Conservation (phyloP, 768 basidiomycete genomes). For the Lactarius evosmus region DNA sequence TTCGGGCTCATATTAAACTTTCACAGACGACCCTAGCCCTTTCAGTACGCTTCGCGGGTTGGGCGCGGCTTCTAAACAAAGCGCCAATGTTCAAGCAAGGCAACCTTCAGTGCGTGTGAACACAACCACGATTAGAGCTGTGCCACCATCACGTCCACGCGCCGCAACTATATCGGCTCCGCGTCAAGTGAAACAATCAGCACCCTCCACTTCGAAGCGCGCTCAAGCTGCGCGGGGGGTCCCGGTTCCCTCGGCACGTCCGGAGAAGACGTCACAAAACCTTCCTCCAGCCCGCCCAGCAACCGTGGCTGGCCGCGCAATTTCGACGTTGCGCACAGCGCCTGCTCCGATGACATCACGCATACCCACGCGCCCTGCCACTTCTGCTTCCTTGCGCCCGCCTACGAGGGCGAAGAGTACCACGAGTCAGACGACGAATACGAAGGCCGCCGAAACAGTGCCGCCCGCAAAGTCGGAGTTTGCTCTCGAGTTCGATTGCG, state of each 20-base stretch:
- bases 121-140: neutral
- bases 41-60: neutral
- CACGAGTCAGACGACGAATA: neutral
- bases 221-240: neutral
- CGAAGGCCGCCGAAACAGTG: neutral
- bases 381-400: constrained; percentile 15
- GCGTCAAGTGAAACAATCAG: neutral
- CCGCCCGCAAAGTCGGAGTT: neutral
- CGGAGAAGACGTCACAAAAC: neutral
- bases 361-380: constrained; percentile 11
- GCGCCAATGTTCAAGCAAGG: neutral
- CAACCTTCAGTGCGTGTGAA: neutral
- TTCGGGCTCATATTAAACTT: neutral
- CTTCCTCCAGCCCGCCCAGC: constrained; percentile 3
- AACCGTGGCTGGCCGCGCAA: neutral
- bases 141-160: neutral
- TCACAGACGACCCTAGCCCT: constrained; percentile 14
- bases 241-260: neutral
- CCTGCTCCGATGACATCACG: neutral
- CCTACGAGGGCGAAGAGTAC: neutral
- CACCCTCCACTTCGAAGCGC: neutral
- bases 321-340: neutral
- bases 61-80: neutral
- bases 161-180: neutral
- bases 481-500: constrained; percentile 3